Evolutionary conservation across 1,284 basidiomycete genomes (phyloP), one percentile per base, ranked within the genome.

Genomic region (Malassezia sympodialis): DNA sequence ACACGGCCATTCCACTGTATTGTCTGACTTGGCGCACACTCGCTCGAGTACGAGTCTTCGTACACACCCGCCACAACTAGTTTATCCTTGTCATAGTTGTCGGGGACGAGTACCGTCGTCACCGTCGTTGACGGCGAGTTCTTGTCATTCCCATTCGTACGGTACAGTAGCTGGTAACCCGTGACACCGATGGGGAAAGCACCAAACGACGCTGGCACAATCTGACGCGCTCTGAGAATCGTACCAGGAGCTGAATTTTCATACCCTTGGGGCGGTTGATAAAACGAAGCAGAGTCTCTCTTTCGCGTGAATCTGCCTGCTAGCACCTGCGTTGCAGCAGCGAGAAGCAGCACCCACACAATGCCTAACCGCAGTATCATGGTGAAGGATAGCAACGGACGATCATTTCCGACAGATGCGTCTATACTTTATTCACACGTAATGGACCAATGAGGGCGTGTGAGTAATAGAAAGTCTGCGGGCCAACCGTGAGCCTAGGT

Each of bases 21-120:
- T 42, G 49, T 52, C 50, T 56, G 63, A 45, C 59, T 62, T 1
- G 67, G 67, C 8, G 63, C 62, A 23, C 69, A 71, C 42, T 60
- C 28, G 19, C 60, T 31, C 30, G 58, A 51, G 8, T 52, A 60
- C 14, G 65, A 51, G 46, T 69, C 69, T 42, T 63, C 60, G 40
- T 62, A 67, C 1, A 60, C 43, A 31, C 62, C 60, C 21, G 62
- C 58, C 8, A 56, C 55, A 19, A 71, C 56, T 24, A 69, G 62
- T 54, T 62, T 61, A 53, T 56, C 34, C 51, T 52, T 0, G 62
- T 61, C 35, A 62, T 61, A 5, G 47, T 62, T 65, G 30, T 52
- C 21, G 1, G 68, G 68, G 17, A 66, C 51, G 14, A 58, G 58
- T 1, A 71, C 49, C 23, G 68, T 66, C 2, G 62, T 66, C 0